These are phyloP conservation scores for Atkinsonella texensis DNA, from an alignment of 2,329 filamentous ascomycete species.

Conservation along the genomic window DNA sequence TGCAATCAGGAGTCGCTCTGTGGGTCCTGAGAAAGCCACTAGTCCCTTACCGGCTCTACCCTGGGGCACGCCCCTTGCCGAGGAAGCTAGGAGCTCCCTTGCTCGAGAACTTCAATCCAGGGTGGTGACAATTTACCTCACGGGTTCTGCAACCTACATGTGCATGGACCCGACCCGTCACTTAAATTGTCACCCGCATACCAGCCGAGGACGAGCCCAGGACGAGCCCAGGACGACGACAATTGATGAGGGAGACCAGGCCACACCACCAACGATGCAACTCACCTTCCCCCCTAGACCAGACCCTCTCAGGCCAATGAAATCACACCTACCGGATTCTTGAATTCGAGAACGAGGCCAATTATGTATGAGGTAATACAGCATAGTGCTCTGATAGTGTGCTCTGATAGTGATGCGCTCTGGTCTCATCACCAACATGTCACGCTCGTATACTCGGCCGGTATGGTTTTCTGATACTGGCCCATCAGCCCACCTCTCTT, in stretches of 20 bases:
- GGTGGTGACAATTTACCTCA: neutral
- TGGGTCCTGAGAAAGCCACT: neutral
- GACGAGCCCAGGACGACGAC: neutral
- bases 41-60: neutral
- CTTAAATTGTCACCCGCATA: too few species aligned
- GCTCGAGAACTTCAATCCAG: neutral
- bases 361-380: neutral
- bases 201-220: neutral
- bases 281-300: neutral
- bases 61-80: neutral
- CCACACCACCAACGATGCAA: neutral
- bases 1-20: neutral
- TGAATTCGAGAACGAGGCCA: neutral
- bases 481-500: neutral
- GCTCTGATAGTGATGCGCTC: too few species aligned
- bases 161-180: too few species aligned
- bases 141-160: too few species aligned
- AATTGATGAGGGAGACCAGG: neutral
- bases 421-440: neutral
- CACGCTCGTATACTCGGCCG: too few species aligned
- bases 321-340: neutral
- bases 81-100: neutral
- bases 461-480: neutral
- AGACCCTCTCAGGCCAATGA: neutral
- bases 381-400: too few species aligned